Percentiles rank a stretch among this genome's conserved stretches.
Evolutionary conservation across 139 green algal species (phyloP).

Genomic region (Monoraphidium neglectum): DNA sequence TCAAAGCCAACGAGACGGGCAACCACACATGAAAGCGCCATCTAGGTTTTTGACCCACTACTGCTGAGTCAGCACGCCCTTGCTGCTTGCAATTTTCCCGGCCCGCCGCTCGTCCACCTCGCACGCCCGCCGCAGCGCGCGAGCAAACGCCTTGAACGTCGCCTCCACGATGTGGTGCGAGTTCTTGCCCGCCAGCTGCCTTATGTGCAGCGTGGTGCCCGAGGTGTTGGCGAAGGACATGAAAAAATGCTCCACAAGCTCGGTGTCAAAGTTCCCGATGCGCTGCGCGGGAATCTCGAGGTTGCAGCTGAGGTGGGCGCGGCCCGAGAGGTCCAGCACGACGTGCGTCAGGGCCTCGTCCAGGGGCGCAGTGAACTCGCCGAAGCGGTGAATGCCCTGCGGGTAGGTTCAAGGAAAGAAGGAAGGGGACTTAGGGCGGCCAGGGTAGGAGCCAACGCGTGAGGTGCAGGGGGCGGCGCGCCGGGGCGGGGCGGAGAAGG

Average conservation of each 20-base stretch:
- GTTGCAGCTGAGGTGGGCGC: constrained; percentile 86
- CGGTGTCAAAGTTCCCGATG: constrained; percentile 92
- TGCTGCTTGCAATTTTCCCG: constrained; percentile 84
- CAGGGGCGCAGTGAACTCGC: constrained; percentile 90
- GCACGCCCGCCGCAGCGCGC: constrained; percentile 86
- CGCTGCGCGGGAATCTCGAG: constrained; percentile 86
- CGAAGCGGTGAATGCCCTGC: constrained; percentile 96
- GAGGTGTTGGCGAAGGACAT: constrained; percentile 93
- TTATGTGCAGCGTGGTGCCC: constrained; percentile 93
- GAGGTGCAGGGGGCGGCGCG: no score
- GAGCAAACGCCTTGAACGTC: constrained; percentile 99
- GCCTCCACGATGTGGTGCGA: constrained; percentile 99
- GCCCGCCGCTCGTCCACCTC: constrained; percentile 85
- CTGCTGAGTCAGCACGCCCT: constrained; percentile 93
- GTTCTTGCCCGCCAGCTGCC: constrained; percentile 90
- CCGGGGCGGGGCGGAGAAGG: no score
- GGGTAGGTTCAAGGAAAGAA: no score
- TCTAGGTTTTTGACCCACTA: no score
- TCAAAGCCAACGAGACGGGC: no score
- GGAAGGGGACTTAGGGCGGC: no score
- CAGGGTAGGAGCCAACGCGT: no score
- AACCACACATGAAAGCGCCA: no score
- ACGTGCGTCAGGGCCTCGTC: constrained; percentile 96
- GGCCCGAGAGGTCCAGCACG: constrained; percentile 91
- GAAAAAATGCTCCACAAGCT: constrained; percentile 99